phyloP scores from a whole-genome alignment of 164 flowering plant genomes.

The Piper betle region DNA sequence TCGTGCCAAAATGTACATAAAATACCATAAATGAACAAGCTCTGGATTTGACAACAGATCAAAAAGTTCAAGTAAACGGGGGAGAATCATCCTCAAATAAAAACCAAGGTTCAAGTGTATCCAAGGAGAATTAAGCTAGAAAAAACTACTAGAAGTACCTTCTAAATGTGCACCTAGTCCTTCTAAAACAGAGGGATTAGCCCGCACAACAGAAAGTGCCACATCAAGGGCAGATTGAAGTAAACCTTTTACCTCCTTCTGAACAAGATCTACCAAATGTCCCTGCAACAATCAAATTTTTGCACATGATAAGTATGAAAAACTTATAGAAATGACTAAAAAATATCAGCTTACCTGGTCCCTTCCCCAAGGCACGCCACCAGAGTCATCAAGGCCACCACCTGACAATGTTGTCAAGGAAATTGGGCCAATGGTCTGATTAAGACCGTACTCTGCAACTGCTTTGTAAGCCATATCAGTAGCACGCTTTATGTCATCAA shows the following conservation, averaged over 20 bases:
- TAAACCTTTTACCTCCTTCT: constrained; percentile 69
- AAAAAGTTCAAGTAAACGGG: too few relatives aligned
- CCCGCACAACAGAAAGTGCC: constrained; percentile 80
- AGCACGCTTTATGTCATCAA: constrained; percentile 93
- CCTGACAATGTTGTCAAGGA: constrained; percentile 75
- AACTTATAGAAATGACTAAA: neutral
- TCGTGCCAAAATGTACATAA: too few relatives aligned
- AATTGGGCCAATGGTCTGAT: constrained; percentile 71
- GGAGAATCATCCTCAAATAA: neutral
- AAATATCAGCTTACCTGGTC: constrained; percentile 50
- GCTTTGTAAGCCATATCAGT: constrained; percentile 99
- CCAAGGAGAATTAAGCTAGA: neutral
- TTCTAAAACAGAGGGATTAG: constrained; percentile 82
- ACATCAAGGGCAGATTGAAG: constrained; percentile 87
- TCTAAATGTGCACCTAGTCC: constrained; percentile 94
- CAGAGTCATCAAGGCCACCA: constrained; percentile 87
- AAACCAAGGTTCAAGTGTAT: neutral
- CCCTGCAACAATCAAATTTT: constrained; percentile 45
- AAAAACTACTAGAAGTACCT: constrained; percentile 31
- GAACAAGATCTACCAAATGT: constrained; percentile 92
- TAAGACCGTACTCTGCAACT: constrained; percentile 96
- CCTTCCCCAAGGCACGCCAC: constrained; percentile 71
- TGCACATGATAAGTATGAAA: neutral
- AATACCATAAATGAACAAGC: too few relatives aligned
- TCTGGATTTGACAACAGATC: too few relatives aligned